Evolutionary conservation across 768 basidiomycete species (phyloP), one percentile per base, ranked within the genome.

Genomic region (Cystofilobasidium macerans): DNA sequence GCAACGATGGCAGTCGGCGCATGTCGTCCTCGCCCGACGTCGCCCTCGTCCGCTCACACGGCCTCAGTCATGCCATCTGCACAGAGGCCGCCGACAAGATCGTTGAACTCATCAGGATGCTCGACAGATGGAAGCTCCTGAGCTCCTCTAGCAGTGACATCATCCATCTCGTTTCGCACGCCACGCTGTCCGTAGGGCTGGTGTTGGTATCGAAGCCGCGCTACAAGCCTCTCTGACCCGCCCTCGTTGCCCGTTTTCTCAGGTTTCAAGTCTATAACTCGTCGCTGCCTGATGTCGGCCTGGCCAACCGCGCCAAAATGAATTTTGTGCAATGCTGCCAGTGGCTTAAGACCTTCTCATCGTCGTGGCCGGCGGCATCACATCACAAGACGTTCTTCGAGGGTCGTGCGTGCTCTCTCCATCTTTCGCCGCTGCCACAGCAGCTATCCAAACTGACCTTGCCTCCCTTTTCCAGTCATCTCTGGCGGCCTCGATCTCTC

Each of bases 371-470:
- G 12, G 67, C 71, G 4, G 73, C 73, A 8, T 71, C 70, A 0
- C 67, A 71, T 1, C 71, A 72, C 47, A 65, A 69, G 56, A 51
- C 71, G 32, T 73, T 73, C 67, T 73, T 73, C 35, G 73, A 73
- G 33, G 73, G 71, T 7, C 56, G 72, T 72, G 64, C 70, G 72
- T 69, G 11, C n/a, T 5, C 45, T 22, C 16, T 5, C n/a, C 16
- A 8, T 24, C n/a, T 6, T 18, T 12, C 11, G 22, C 42, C 12
- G 11, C 42, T 43, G n/a, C n/a, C n/a, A n/a, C n/a, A n/a, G n/a
- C 42, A 12, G 42, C 42, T 11, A 43, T 43, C 22, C 42, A 12
- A 11, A 22, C 45, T 47, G 8, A 47, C 16, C 45, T 18, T 47
- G 20, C 20, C 45, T 7, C 45, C n/a, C 45, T 22, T 47, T 24